A percentile compares a stretch with the other conserved stretches of the same genome.
These are phyloP conservation scores for Penicillium paneum DNA, from an alignment of 2,329 filamentous ascomycete genomes.

Conservation along the genomic window DNA sequence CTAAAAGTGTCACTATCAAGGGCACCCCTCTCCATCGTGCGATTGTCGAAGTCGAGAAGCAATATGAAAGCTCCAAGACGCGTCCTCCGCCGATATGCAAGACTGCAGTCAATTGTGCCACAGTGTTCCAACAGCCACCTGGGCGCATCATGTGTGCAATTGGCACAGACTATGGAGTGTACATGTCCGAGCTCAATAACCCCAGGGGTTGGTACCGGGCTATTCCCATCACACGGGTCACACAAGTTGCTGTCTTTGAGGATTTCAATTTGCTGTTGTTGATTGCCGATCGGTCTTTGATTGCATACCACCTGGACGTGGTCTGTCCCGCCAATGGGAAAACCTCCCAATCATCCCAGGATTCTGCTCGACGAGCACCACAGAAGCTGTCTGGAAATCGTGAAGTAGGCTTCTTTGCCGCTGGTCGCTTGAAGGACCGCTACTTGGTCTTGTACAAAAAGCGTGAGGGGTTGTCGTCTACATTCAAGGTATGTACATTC, in stretches of 20 bases:
- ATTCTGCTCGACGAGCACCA: constrained; percentile 78
- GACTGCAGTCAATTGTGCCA: constrained; percentile 86
- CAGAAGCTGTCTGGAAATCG: constrained; percentile 82
- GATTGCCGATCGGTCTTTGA: constrained; percentile 84
- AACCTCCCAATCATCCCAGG: constrained; percentile 50
- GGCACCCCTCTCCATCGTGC: constrained; percentile 90
- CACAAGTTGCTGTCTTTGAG: constrained; percentile 90
- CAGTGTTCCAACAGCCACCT: constrained; percentile 76
- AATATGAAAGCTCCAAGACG: constrained; percentile 61
- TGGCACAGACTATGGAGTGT: constrained; percentile 93
- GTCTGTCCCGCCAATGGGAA: constrained; percentile 58
- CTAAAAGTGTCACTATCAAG: constrained; percentile 73
- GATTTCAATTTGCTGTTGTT: constrained; percentile 92
- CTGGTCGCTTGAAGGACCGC: constrained; percentile 94
- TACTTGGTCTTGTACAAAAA: constrained; percentile 96
- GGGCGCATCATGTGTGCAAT: constrained; percentile 87
- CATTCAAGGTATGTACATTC: constrained; percentile 62
- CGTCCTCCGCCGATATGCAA: constrained; percentile 75
- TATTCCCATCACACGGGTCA: constrained; percentile 72
- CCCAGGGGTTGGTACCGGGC: constrained; percentile 88
- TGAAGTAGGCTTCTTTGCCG: constrained; percentile 95
- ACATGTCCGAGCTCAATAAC: constrained; percentile 80
- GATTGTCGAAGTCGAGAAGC: constrained; percentile 80
- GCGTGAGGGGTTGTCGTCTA: constrained; percentile 84
- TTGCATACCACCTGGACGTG: constrained; percentile 90